These are phyloP conservation scores for Russula dissimulans DNA, from an alignment of 768 basidiomycete genomes.

Conservation along the genomic window DNA sequence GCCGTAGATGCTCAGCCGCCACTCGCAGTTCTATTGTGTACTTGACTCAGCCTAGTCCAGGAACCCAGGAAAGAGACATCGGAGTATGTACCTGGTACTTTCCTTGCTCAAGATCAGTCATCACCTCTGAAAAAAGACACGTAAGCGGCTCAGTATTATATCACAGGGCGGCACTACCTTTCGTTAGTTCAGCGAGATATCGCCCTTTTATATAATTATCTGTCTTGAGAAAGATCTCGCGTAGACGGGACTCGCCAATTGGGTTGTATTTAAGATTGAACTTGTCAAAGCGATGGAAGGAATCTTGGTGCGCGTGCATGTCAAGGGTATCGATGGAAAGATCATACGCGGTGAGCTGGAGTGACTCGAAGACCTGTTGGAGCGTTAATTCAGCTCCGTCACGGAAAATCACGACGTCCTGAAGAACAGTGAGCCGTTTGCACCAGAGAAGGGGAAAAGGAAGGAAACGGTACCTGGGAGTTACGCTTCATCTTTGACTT, in stretches of 20 bases:
- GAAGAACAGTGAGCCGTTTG: neutral
- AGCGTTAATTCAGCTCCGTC: conserved; percentile 85
- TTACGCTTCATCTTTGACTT: conserved; percentile 95
- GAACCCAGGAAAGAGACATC: neutral
- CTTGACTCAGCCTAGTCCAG: neutral
- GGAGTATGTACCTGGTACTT: conserved; percentile 76
- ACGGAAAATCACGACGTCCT: conserved; percentile 95
- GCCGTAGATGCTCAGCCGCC: conserved; percentile 95
- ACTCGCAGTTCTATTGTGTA: conserved; percentile 76
- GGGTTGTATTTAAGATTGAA: conserved; percentile 98
- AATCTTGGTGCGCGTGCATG: conserved; percentile 98
- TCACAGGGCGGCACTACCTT: conserved; percentile 41
- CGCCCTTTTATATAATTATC: conserved; percentile 90
- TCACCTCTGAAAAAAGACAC: conserved; percentile 58
- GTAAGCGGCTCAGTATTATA: neutral
- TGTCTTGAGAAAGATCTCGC: conserved; percentile 98
- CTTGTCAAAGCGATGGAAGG: conserved; percentile 97
- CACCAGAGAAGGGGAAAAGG: neutral
- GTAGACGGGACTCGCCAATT: conserved; percentile 85
- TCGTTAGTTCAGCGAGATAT: conserved; percentile 91
- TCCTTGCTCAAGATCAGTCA: conserved; percentile 95
- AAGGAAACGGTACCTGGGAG: conserved; percentile 50
- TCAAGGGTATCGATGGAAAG: conserved; percentile 97
- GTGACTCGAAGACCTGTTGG: conserved; percentile 90
- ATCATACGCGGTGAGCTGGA: conserved; percentile 93